These are phyloP conservation scores for Penicillium cataractarum DNA, from an alignment of 495 filamentous ascomycete species.

Conservation along the genomic window DNA sequence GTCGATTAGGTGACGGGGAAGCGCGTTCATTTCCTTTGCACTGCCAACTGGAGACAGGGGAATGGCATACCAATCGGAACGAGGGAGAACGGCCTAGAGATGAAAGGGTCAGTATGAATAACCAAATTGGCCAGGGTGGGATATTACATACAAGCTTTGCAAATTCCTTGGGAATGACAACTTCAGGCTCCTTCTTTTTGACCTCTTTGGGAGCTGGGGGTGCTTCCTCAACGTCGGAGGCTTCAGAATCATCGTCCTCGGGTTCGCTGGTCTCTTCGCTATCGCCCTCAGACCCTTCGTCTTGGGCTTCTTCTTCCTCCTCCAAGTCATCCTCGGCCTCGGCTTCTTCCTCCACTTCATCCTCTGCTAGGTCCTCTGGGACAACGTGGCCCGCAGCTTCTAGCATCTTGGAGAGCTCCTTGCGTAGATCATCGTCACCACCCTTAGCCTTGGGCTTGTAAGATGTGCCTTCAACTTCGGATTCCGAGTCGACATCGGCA, in stretches of 20 bases:
- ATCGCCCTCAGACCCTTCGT: constrained; percentile 45
- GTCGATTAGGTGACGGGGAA: constrained; percentile 63
- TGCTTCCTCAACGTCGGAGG: constrained; percentile 30
- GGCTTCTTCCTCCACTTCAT: constrained; percentile 42
- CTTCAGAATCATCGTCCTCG: constrained; percentile 27
- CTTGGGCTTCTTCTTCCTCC: constrained; percentile 27
- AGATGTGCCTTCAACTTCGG: constrained; percentile 53
- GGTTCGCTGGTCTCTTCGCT: constrained; percentile 32
- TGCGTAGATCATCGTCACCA: constrained; percentile 43
- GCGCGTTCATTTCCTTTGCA: constrained; percentile 50
- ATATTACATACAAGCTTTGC: constrained; percentile 42
- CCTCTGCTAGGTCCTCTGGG: constrained; percentile 46
- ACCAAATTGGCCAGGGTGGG: background rate
- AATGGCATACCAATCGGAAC: constrained; percentile 83
- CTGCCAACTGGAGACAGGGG: constrained; percentile 59
- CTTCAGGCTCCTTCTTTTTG: constrained; percentile 21
- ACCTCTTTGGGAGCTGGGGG: constrained; percentile 13
- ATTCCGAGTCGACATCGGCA: constrained; percentile 62
- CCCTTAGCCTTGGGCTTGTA: constrained; percentile 31
- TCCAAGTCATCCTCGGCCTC: constrained; percentile 35
- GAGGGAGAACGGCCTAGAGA: constrained; percentile 68
- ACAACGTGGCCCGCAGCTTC: constrained; percentile 49
- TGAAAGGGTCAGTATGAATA: constrained; percentile 23
- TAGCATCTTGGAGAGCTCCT: constrained; percentile 48
- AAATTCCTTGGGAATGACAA: constrained; percentile 44